Base-by-base conservation (phyloP, 1,139 yeast species). In the Diutina neorugosa region DNA sequence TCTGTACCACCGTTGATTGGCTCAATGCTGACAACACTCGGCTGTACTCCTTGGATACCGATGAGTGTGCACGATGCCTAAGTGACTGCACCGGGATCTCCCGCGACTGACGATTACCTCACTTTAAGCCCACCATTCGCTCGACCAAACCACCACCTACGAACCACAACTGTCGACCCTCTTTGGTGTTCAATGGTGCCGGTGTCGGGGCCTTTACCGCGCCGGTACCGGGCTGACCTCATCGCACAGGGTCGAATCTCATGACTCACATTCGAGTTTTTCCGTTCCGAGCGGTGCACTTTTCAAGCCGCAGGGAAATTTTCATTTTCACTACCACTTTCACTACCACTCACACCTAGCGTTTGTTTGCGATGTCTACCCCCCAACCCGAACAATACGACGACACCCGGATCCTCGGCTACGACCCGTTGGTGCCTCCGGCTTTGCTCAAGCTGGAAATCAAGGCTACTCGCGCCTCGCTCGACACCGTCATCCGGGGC, bases 341-440 rank as follows among this genome's bases (percentile, higher is more conserved):
- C 16, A 43, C n/a, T 11, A 44, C 16, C 27, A 44, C 49, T 21
- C 7, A 37, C 43, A 9, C 9, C 18, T 16, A 40, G 11, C 43
- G 21, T 21, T 27, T 9, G 20, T 19, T 27, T 9, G 20, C 21
- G 18, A 73, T 73, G 77, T 66, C 69, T 56, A 80, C 85, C 14
- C 86, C 86, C 44, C 67, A 71, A 52, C 84, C 85, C 55, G 86
- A 82, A 63, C 44, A 40, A n/a, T 51, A 25, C 50, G 50, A 42
- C 43, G 52, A 51, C 44, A 43, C 49, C n/a, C 25, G 52, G 9
- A 58, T 58, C 40, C 53, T 57, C 52, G 96, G 95, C 56, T 90
- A 89, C 80, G 94, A 89, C 63, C 97, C 97, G 23, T 74, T 90
- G 59, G 84, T 88, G 49, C 85, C 96, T 1, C 98, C 98, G 53